phyloP scores from a whole-genome alignment of 148 eudicot species.

The Fallopia convolvulus region DNA sequence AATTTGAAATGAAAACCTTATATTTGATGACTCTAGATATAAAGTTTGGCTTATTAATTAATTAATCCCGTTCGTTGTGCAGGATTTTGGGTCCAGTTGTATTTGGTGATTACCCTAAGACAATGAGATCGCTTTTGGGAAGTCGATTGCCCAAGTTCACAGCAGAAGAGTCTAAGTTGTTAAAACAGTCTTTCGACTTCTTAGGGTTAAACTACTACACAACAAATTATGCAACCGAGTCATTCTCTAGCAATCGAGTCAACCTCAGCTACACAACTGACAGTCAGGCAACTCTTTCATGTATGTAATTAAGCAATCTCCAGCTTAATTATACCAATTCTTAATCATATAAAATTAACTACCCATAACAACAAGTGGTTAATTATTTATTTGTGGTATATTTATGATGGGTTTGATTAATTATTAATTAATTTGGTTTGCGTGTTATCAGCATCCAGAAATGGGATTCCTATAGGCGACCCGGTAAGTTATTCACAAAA shows the following conservation, averaged over 20 bases:
- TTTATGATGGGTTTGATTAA: neutral
- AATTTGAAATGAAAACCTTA: too few relatives aligned
- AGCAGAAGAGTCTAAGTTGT: conserved; percentile 20
- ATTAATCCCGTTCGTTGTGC: neutral
- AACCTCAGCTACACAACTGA: conserved; percentile 21
- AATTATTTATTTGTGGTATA: neutral
- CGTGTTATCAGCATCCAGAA: neutral
- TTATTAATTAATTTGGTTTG: neutral
- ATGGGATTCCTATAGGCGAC: conserved; percentile 7
- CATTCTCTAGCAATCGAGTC: neutral
- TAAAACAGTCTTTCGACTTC: conserved; percentile 30
- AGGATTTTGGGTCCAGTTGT: conserved; percentile 49
- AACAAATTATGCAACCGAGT: conserved; percentile 22
- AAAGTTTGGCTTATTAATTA: too few relatives aligned
- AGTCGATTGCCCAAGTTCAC: conserved; percentile 31
- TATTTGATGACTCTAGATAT: too few relatives aligned
- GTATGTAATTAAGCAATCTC: conserved; percentile 9
- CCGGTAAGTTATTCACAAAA: conserved; percentile 6
- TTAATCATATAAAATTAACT: too few relatives aligned
- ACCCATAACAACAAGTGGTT: neutral
- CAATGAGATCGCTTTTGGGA: conserved; percentile 22
- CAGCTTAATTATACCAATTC: too few relatives aligned
- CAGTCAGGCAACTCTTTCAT: conserved; percentile 13
- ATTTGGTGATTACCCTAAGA: conserved; percentile 28
- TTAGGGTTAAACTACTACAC: conserved; percentile 34